These are phyloP conservation scores for Cyclotella cryptica DNA, from an alignment of 108 stramenopile genomes.

Conservation along the genomic window DNA sequence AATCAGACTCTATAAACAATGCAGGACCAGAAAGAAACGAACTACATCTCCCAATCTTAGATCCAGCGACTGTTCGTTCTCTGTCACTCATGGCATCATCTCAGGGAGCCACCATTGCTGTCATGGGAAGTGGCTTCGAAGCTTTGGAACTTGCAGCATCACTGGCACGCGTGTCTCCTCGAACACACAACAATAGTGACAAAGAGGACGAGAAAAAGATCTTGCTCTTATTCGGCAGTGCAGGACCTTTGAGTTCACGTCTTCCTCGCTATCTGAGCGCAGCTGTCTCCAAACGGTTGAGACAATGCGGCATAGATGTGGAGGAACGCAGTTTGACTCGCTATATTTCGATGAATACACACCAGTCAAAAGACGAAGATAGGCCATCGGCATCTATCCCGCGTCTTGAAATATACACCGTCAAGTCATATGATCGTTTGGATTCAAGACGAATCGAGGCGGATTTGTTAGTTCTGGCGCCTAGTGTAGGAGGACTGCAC, in stretches of 20 bases:
- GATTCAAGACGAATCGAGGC: constrained; percentile 59
- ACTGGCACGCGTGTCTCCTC: constrained; percentile 31
- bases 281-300: constrained; percentile 70
- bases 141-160: constrained; percentile 77
- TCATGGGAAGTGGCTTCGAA: constrained; percentile 86
- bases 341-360: constrained; percentile 64
- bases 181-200: neutral
- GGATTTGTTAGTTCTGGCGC: constrained; percentile 77
- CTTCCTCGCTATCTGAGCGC: constrained; percentile 80
- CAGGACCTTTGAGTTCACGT: constrained; percentile 59
- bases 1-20: neutral
- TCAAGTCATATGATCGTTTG: constrained; percentile 81
- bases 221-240: constrained; percentile 67
- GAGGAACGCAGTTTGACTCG: constrained; percentile 79
- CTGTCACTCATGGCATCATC: constrained; percentile 56
- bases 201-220: constrained; percentile 51
- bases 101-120: constrained; percentile 65
- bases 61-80: constrained; percentile 51
- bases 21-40: constrained; percentile 19
- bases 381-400: neutral
- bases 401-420: constrained; percentile 72
- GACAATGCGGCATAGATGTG: constrained; percentile 65
- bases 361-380: neutral
- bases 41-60: constrained; percentile 29
- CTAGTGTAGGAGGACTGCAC: constrained; percentile 67